phyloP scores from a whole-genome alignment of 257 asterid genomes.

The Salvia miltiorrhiza region DNA sequence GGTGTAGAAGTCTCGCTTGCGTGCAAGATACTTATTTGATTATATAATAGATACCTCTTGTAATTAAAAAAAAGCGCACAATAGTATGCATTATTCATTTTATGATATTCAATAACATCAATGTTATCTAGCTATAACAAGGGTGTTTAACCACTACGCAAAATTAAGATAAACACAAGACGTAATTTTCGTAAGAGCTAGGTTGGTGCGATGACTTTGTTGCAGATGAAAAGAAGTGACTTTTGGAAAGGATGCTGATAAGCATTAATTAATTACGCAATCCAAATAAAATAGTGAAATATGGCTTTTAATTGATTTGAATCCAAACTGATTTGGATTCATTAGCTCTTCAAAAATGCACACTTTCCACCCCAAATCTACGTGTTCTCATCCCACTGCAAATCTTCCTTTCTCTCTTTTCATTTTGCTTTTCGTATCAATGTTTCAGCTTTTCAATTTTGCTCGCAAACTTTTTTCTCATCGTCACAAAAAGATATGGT shows the following conservation, averaged over 20 bases:
- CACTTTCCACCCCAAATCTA: constrained; percentile 75
- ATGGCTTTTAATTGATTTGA: constrained; percentile 17
- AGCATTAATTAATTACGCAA: background rate
- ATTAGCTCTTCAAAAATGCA: constrained; percentile 20
- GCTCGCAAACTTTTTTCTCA: constrained; percentile 23
- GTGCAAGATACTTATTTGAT: too few relatives aligned
- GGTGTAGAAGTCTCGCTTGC: too few relatives aligned
- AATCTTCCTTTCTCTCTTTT: constrained; percentile 35
- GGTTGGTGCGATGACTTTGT: background rate
- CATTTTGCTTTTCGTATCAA: constrained; percentile 28
- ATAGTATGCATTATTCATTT: background rate
- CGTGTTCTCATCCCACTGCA: constrained; percentile 50
- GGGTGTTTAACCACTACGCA: background rate
- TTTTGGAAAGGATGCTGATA: constrained; percentile 20
- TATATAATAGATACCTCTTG: too few relatives aligned
- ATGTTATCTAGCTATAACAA: background rate
- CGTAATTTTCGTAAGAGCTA: background rate
- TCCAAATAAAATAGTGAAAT: background rate
- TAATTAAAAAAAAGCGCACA: too few relatives aligned
- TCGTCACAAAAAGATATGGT: constrained; percentile 36
- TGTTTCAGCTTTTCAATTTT: constrained; percentile 40
- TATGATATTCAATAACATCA: background rate
- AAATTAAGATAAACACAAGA: background rate
- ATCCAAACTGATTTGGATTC: constrained; percentile 20
- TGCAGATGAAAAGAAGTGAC: constrained; percentile 19